These are phyloP conservation scores for Metschnikowia proteae DNA, from an alignment of 805 yeast genomes.

Conservation along the genomic window DNA sequence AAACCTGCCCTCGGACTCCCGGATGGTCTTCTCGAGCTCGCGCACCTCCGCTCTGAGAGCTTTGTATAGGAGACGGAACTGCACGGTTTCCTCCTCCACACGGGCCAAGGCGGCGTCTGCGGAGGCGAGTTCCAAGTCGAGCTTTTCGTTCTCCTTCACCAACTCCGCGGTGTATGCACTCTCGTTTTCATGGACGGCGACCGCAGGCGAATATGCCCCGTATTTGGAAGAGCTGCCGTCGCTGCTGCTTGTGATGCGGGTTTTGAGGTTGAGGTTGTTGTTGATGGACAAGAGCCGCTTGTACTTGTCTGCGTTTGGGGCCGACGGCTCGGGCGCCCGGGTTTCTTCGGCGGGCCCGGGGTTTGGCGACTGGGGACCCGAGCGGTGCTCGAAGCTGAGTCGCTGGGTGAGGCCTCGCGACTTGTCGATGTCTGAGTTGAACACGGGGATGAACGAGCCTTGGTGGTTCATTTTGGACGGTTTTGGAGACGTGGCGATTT, in stretches of 20 bases:
- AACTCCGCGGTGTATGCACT: neutral
- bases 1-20: slow-evolving; percentile 17
- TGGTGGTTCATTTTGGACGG: neutral
- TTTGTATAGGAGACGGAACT: slow-evolving; percentile 8
- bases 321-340: no score
- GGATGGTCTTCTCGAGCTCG: slow-evolving; percentile 7
- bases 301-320: slow-evolving; percentile 7
- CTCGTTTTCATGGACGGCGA: neutral
- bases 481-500: slow-evolving; percentile 9
- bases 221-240: neutral
- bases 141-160: slow-evolving; percentile 6
- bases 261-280: slow-evolving; percentile 14
- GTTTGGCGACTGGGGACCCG: no score
- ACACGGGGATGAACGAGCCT: slow-evolving; percentile 15
- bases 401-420: neutral
- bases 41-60: slow-evolving; percentile 10
- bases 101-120: slow-evolving; percentile 6
- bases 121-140: slow-evolving; percentile 21
- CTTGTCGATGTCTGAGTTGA: neutral
- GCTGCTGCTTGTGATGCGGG: neutral
- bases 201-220: neutral
- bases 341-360: no score
- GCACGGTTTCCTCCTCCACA: slow-evolving; percentile 9
- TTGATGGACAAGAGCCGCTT: slow-evolving; percentile 14
- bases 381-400: neutral